These are phyloP conservation scores for Trichoderma semiorbis DNA, from an alignment of 2,329 filamentous ascomycete species.

Conservation along the genomic window DNA sequence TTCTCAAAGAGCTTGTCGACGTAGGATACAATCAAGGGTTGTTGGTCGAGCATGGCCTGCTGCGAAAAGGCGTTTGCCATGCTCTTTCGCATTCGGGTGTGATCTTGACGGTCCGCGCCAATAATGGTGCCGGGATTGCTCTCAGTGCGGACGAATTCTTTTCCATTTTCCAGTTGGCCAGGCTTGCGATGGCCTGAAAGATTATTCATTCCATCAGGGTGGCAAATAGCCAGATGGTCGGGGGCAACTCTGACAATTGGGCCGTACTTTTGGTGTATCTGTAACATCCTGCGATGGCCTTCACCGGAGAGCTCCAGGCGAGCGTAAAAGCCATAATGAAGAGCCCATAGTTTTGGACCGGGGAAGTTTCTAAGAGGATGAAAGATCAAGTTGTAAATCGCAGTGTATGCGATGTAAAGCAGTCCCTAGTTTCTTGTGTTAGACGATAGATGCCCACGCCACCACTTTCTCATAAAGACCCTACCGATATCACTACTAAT, in stretches of 20 bases:
- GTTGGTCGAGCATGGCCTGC: constrained; percentile 30
- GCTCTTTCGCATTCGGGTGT: constrained; percentile 24
- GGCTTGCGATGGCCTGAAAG: constrained; percentile 22
- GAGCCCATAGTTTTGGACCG: constrained; percentile 8
- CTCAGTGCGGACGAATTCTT: neutral
- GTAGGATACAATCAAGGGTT: constrained; percentile 28
- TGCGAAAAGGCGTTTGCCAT: constrained; percentile 31
- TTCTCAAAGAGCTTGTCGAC: constrained; percentile 27
- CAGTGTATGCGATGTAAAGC: neutral
- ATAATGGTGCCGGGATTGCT: constrained; percentile 20
- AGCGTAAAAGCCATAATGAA: neutral
- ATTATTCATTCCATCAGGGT: constrained; percentile 19
- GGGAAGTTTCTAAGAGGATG: constrained; percentile 12
- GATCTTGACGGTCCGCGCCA: constrained; percentile 20
- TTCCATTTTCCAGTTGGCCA: constrained; percentile 17
- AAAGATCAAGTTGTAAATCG: constrained; percentile 15
- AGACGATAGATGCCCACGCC: neutral
- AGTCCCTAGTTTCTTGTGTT: neutral
- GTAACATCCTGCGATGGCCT: neutral
- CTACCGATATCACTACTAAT: neutral
- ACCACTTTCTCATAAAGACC: neutral
- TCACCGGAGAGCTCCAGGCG: neutral
- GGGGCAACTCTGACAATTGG: constrained; percentile 1
- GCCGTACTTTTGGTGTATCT: constrained; percentile 16
- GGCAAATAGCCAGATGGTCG: neutral